These are phyloP conservation scores for Celoporthe dispersa DNA, from an alignment of 2,329 filamentous ascomycete genomes.

Conservation along the genomic window DNA sequence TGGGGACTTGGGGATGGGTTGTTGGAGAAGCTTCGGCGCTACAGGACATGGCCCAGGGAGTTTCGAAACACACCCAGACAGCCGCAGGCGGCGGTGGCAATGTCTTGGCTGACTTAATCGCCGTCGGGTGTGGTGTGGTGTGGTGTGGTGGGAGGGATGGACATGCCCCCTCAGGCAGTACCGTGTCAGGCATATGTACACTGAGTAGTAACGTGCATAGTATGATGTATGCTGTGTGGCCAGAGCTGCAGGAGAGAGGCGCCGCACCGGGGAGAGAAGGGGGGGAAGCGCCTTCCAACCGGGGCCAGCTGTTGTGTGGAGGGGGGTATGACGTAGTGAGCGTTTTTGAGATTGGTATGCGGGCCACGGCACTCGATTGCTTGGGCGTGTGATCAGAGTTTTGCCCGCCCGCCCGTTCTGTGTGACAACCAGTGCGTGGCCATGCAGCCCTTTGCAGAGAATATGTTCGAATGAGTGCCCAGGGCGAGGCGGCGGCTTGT, in stretches of 20 bases:
- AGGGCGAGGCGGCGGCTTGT: neutral
- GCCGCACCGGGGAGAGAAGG: no score
- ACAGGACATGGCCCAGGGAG: neutral
- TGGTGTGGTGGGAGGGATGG: neutral
- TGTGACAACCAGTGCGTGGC: neutral
- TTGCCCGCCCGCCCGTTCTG: neutral
- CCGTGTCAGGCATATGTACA: no score
- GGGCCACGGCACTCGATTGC: neutral
- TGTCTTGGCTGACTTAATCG: constrained; percentile 1
- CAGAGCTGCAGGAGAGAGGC: constrained; percentile 1
- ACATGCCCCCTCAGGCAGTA: neutral
- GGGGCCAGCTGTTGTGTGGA: neutral
- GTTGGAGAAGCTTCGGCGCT: constrained; percentile 6
- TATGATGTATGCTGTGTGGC: neutral
- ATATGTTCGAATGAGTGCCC: neutral
- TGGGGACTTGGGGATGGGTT: neutral
- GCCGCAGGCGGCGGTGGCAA: neutral
- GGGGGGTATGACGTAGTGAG: constrained; percentile 18
- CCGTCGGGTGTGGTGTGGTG: neutral
- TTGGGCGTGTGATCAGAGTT: neutral
- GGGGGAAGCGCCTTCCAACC: neutral
- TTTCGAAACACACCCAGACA: constrained; percentile 1
- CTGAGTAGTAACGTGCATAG: neutral
- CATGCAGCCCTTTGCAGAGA: neutral
- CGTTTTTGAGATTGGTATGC: neutral